A percentile compares a stretch with the other conserved stretches of the same genome.
Evolutionary conservation across 192 early-diverging fungal species (phyloP).

Genomic region (Gamsiella multidivaricata): DNA sequence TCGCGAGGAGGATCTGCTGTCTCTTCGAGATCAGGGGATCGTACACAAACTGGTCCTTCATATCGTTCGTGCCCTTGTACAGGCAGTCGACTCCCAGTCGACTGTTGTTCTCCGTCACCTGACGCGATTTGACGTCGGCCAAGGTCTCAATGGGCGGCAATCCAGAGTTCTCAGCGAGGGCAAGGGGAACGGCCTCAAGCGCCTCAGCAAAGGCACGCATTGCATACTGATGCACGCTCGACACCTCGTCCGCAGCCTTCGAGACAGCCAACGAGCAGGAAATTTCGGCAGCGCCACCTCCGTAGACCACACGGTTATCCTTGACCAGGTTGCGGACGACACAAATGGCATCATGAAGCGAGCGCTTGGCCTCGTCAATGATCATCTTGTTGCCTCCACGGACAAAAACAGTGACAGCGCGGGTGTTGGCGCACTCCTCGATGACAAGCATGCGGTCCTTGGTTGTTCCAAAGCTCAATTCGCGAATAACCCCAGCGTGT

Average conservation of each 20-base stretch:
- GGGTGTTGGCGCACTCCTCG: conserved; percentile 98
- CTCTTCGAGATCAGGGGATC: conserved; percentile 99
- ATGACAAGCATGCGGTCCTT: conserved; percentile 99
- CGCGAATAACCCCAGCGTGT: conserved; percentile 92
- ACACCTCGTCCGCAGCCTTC: conserved; percentile 85
- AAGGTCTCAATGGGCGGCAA: conserved; percentile 96
- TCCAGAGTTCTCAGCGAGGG: conserved; percentile 98
- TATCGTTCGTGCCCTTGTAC: conserved; percentile 91
- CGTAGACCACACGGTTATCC: conserved; percentile 99
- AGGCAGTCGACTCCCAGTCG: conserved; percentile 97
- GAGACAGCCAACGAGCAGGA: conserved; percentile 93
- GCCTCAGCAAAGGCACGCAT: conserved; percentile 98
- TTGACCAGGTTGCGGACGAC: conserved; percentile 96
- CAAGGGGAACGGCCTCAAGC: conserved; percentile 92
- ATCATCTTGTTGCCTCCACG: conserved; percentile 99
- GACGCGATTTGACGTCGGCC: conserved; percentile 94
- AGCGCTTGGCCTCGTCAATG: conserved; percentile 98
- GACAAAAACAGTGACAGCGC: conserved; percentile 96
- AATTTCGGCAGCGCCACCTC: conserved; percentile 98
- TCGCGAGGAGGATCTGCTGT: conserved; percentile 96
- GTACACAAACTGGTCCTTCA: conserved; percentile 98
- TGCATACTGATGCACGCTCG: conserved; percentile 96
- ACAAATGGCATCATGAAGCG: conserved; percentile 98
- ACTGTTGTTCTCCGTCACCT: conserved; percentile 87
- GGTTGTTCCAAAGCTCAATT: conserved; percentile 95